These are phyloP conservation scores for Rasamsonia emersonii DNA, from an alignment of 2,329 filamentous ascomycete species.

Conservation along the genomic window DNA sequence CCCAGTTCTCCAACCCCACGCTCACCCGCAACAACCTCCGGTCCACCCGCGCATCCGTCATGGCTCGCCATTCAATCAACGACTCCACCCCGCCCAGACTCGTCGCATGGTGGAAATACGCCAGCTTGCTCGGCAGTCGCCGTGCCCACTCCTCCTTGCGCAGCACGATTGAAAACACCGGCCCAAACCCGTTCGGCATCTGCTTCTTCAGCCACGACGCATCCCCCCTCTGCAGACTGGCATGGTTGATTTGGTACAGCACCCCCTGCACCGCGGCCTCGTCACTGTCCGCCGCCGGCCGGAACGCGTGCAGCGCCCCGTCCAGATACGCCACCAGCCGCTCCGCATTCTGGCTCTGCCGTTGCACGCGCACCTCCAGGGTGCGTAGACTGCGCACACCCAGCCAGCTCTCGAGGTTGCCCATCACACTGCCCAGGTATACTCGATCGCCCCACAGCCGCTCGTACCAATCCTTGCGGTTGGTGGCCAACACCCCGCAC, in stretches of 20 bases:
- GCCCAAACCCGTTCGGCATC: constrained; percentile 85
- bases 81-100: constrained; percentile 91
- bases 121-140: constrained; percentile 65
- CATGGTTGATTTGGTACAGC: constrained; percentile 61
- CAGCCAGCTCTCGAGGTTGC: constrained; percentile 84
- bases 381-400: constrained; percentile 80
- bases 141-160: constrained; percentile 54
- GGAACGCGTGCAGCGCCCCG: constrained; percentile 34
- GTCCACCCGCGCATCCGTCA: constrained; percentile 71
- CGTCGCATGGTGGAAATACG: constrained; percentile 88
- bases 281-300: constrained; percentile 32
- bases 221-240: constrained; percentile 64
- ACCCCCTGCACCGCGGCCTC: constrained; percentile 42
- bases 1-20: constrained; percentile 76
- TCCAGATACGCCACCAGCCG: constrained; percentile 65
- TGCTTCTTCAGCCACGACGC: constrained; percentile 69
- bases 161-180: constrained; percentile 73
- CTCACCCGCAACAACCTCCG: constrained; percentile 68
- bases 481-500: constrained; percentile 69
- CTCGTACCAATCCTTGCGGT: constrained; percentile 50
- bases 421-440: constrained; percentile 76
- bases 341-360: constrained; percentile 65
- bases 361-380: constrained; percentile 68
- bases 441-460: constrained; percentile 60
- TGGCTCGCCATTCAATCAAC: constrained; percentile 89